Evolutionary conservation across 805 yeast species (phyloP).

Genomic region (Pichia phayaonensis): DNA sequence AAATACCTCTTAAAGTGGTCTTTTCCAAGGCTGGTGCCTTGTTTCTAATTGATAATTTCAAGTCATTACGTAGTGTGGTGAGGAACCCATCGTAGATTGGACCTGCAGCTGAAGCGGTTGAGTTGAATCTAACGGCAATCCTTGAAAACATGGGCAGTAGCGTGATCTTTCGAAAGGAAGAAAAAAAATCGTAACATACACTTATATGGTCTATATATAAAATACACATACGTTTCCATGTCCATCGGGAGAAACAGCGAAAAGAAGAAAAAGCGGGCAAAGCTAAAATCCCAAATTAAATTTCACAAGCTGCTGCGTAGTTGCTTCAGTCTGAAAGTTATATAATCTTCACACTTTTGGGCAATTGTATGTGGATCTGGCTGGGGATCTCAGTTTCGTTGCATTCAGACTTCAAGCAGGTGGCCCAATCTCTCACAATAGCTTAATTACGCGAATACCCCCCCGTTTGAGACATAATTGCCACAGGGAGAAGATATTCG

Average conservation of each 20-base stretch:
- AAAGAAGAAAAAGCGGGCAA: background rate
- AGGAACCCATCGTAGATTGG: conserved; percentile 23
- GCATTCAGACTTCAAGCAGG: no score
- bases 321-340: background rate
- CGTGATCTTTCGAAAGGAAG: background rate
- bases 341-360: background rate
- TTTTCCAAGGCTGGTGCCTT: conserved; percentile 31
- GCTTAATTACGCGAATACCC: background rate
- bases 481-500: background rate
- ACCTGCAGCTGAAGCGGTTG: conserved; percentile 15
- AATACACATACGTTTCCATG: no score
- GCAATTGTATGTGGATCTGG: background rate
- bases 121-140: conserved; percentile 17
- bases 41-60: conserved; percentile 27
- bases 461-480: background rate
- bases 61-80: conserved; percentile 24
- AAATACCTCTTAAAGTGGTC: conserved; percentile 33
- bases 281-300: background rate
- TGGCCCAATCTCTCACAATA: no score
- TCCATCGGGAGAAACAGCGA: no score
- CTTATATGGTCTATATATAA: no score
- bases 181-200: no score
- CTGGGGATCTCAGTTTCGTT: no score
- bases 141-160: background rate
- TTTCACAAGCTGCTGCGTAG: background rate